Evolutionary conservation across 139 green algal genomes (phyloP).

Genomic region (Eudorina sp.): DNA sequence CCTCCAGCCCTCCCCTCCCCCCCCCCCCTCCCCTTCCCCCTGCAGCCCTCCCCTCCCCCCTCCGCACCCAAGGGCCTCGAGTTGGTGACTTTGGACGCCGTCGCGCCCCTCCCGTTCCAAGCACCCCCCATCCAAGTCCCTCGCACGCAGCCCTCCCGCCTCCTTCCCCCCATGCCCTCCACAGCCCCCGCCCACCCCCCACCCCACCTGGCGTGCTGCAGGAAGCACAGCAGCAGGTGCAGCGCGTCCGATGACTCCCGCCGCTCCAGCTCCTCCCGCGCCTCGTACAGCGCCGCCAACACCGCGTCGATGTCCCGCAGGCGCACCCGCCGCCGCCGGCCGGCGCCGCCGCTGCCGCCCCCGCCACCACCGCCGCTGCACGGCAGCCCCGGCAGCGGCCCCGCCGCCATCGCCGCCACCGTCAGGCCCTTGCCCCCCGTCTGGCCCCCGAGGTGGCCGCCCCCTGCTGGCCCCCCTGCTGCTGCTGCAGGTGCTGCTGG

Average conservation of each 20-base stretch:
- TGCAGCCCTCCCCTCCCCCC: too few species aligned
- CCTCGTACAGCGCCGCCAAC: constrained; percentile 68
- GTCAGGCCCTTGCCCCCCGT: neutral
- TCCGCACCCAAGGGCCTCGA: too few species aligned
- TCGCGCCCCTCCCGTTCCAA: too few species aligned
- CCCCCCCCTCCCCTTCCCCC: too few species aligned
- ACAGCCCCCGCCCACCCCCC: neutral
- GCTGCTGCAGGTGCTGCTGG: constrained; percentile 59
- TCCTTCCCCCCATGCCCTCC: too few species aligned
- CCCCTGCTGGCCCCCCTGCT: constrained; percentile 1
- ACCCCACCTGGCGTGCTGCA: constrained; percentile 76
- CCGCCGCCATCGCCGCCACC: neutral
- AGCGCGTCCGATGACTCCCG: constrained; percentile 69
- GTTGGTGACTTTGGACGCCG: too few species aligned
- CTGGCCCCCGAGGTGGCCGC: neutral
- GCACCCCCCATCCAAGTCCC: too few species aligned
- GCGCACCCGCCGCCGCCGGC: neutral
- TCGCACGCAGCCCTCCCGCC: too few species aligned
- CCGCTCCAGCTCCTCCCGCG: constrained; percentile 62
- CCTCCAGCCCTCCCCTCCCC: neutral
- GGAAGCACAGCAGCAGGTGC: constrained; percentile 86
- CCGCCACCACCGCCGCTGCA: neutral
- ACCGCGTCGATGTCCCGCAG: constrained; percentile 69
- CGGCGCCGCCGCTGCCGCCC: neutral
- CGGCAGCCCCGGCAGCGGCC: neutral